Conservation (phyloP, 768 basidiomycete species). For the Lactifluus hygrophoroides region DNA sequence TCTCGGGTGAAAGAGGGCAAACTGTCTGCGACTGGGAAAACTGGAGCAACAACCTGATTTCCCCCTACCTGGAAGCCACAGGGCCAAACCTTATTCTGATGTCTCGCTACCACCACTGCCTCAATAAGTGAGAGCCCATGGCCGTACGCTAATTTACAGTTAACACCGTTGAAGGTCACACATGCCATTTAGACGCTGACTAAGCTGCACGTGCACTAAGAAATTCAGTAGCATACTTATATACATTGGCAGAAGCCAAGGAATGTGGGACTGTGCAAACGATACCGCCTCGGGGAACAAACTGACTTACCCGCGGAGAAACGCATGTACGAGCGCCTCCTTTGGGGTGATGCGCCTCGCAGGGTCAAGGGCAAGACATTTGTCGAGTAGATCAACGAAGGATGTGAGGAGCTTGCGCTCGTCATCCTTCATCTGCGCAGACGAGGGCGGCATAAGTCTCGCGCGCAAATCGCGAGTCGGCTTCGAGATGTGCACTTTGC, state of each 20-base stretch:
- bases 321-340: constrained; percentile 83
- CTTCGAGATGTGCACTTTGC: constrained; percentile 77
- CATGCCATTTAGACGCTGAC: neutral
- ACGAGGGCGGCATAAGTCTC: constrained; percentile 71
- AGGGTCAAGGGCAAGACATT: constrained; percentile 82
- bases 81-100: neutral
- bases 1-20: neutral
- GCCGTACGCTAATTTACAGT: neutral
- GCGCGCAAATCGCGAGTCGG: constrained; percentile 73
- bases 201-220: neutral
- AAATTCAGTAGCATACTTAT: constrained; percentile 8
- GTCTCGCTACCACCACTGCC: neutral
- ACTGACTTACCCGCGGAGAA: constrained; percentile 49
- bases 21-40: neutral
- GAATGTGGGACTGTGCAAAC: neutral
- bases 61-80: too few species aligned
- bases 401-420: constrained; percentile 69
- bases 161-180: neutral
- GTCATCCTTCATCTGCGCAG: constrained; percentile 78
- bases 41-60: too few species aligned
- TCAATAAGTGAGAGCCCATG: neutral
- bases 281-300: neutral
- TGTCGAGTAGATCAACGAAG: constrained; percentile 89
- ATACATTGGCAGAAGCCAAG: neutral
- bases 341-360: constrained; percentile 79